Percentiles rank a stretch among this genome's conserved stretches.
Conservation (phyloP, 352 stramenopile genomes). For the Pythium plurisporium region DNA sequence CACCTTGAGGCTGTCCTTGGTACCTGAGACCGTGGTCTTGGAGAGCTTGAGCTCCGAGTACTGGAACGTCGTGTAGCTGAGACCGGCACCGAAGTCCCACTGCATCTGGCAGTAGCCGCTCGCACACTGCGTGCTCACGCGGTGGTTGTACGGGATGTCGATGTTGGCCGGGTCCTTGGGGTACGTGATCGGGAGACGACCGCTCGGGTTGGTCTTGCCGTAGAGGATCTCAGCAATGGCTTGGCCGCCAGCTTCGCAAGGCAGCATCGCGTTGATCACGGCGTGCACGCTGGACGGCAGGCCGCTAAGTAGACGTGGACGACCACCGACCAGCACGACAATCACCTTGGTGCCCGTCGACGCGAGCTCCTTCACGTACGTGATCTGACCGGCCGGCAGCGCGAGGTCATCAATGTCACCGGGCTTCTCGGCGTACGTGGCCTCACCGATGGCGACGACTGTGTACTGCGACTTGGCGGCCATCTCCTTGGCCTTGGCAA, state of each 20-base stretch:
- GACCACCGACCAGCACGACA: constrained; percentile 71
- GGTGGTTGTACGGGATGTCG: constrained; percentile 76
- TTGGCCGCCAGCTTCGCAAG: constrained; percentile 70
- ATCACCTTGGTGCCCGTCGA: constrained; percentile 76
- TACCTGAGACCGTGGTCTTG: constrained; percentile 22
- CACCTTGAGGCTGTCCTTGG: constrained; percentile 16
- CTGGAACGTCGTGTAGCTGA: constrained; percentile 55
- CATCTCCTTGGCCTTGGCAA: constrained; percentile 46
- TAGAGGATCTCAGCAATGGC: constrained; percentile 82
- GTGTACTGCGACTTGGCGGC: constrained; percentile 55
- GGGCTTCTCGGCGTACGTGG: constrained; percentile 77
- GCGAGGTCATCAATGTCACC: constrained; percentile 81
- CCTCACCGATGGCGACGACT: constrained; percentile 75
- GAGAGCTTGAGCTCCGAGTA: constrained; percentile 36
- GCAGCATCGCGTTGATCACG: constrained; percentile 76
- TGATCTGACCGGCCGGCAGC: constrained; percentile 57
- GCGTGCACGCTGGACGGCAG: constrained; percentile 55
- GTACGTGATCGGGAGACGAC: constrained; percentile 79
- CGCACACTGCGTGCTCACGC: constrained; percentile 30
- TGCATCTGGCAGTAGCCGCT: constrained; percentile 27
- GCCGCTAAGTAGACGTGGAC: constrained; percentile 66
- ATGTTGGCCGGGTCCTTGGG: constrained; percentile 59
- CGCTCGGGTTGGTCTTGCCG: constrained; percentile 77
- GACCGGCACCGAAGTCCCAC: constrained; percentile 59
- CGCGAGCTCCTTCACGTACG: constrained; percentile 63